Base-by-base conservation (phyloP, 805 yeast genomes). In the Candida corydali region DNA sequence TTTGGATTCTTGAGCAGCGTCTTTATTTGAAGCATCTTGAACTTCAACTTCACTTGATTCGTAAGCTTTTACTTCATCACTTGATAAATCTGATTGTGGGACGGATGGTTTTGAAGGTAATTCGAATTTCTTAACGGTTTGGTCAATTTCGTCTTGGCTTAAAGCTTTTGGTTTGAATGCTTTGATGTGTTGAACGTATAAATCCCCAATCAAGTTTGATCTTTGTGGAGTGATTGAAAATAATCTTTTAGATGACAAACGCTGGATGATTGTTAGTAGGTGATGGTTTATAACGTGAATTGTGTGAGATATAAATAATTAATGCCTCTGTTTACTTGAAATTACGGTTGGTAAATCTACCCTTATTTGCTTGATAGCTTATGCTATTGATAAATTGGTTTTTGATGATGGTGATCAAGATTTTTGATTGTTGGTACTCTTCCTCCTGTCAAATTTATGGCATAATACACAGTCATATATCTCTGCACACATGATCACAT, bases 161-260 rank as follows among this genome's bases (percentile, higher is more conserved):
- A 82, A 59, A 43, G 87, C 79, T 41, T 82, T 76, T 59, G 96
- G 89, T 74, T 88, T 87, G 80, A 86, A 89, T 44, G 79, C 78
- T 71, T 82, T 86, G 66, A 93, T 72, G 66, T 89, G 95, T 62
- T 76, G 79, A 57, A 91, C 68, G 73, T 89, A 89, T 51, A 89
- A 76, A 50, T 89, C 96, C 62, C 86, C 76, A 57, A 89, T 64
- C 59, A 84, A 70, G 75, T 89, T 76, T 50, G 49, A 50, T 59
- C 67, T 63, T 54, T 61, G 55, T 44, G 71, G 62, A 38, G 70
- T 62, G 43, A 61, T 53, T 36, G 73, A 63, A 50, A 68, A 59
- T 41, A 56, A 52, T 63, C 72, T 66, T 53, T 57, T 61, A 40
- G 65, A 50, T 45, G 64, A 49, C 47, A 61, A 59, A 50, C 61